A percentile compares a stretch with the other conserved stretches of the same genome.
These are phyloP conservation scores for Penicillium vulpinum DNA, from an alignment of 2,329 filamentous ascomycete species.

Conservation along the genomic window DNA sequence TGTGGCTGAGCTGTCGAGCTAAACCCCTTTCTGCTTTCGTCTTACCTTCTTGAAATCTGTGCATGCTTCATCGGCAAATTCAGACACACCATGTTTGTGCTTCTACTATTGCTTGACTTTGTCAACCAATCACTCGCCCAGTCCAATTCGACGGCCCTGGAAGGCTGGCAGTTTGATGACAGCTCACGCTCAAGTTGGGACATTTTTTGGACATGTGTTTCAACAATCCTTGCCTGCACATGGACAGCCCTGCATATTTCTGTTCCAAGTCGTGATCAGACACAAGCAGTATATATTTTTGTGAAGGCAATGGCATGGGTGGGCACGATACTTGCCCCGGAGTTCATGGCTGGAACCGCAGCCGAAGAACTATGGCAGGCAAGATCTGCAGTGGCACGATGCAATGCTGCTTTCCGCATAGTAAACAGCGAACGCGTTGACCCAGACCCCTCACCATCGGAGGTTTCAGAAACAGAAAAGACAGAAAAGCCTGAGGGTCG, in stretches of 20 bases:
- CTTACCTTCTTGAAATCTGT: not conserved
- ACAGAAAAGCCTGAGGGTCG: not conserved
- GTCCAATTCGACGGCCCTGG: slow-evolving; percentile 8
- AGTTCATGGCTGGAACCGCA: slow-evolving; percentile 2
- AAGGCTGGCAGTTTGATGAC: slow-evolving; percentile 13
- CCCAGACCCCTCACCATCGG: not conserved
- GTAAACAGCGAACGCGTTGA: not conserved
- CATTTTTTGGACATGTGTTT: slow-evolving; percentile 20
- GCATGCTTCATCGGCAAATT: not conserved
- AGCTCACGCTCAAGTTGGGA: slow-evolving; percentile 15
- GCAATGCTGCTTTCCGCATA: slow-evolving; percentile 3
- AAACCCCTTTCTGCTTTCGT: not conserved
- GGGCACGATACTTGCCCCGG: slow-evolving; percentile 6
- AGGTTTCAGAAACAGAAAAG: not conserved
- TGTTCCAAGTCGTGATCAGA: not conserved
- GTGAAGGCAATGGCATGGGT: not conserved
- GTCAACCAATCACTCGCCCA: not conserved
- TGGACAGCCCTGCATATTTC: slow-evolving; percentile 16
- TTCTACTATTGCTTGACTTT: not conserved
- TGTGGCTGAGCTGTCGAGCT: not conserved
- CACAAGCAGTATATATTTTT: not conserved
- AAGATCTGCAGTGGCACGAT: not conserved
- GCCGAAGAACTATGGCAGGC: slow-evolving; percentile 1
- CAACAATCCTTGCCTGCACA: slow-evolving; percentile 19
- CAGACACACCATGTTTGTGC: not conserved